Evolutionary conservation across 2,329 filamentous ascomycete genomes (phyloP).

Genomic region (Cadophora luteo-olivacea): DNA sequence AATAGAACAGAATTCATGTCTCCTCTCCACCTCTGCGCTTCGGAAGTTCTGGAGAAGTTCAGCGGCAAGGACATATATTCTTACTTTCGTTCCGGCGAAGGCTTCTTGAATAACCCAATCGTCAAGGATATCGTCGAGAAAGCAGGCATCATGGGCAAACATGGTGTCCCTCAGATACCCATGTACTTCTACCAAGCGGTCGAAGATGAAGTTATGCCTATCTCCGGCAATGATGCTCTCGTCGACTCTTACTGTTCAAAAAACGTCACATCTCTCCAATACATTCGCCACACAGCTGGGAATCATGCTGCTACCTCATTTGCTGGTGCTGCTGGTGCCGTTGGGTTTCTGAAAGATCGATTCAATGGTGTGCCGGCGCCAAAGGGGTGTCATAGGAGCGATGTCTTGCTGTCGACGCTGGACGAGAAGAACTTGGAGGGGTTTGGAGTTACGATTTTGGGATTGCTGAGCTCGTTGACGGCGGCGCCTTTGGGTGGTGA

Average conservation of each 20-base stretch:
- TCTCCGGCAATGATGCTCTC: constrained; percentile 14
- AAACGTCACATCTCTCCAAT: constrained; percentile 5
- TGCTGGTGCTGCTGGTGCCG: constrained; percentile 7
- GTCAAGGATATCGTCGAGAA: constrained; percentile 16
- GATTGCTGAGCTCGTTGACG: not conserved
- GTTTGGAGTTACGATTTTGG: constrained; percentile 14
- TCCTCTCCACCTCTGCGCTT: constrained; percentile 7
- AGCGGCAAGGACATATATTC: not conserved
- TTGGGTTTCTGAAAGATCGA: constrained; percentile 21
- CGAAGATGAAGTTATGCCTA: constrained; percentile 12
- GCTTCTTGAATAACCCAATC: not conserved
- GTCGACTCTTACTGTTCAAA: constrained; percentile 5
- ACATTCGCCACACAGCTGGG: constrained; percentile 9
- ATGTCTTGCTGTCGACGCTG: not conserved
- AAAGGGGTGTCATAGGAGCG: constrained; percentile 3
- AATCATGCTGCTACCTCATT: constrained; percentile 2
- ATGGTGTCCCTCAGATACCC: constrained; percentile 14
- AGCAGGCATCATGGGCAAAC: constrained; percentile 19
- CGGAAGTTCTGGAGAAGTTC: not conserved
- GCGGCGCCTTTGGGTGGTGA: not conserved
- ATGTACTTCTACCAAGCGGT: constrained; percentile 21
- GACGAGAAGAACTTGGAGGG: not conserved
- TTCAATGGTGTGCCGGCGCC: constrained; percentile 16
- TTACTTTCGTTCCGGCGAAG: constrained; percentile 11
- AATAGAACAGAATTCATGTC: constrained; percentile 14